These are phyloP conservation scores for Adansonia rubrostipa DNA, from an alignment of 441 rosid species.

Conservation along the genomic window DNA sequence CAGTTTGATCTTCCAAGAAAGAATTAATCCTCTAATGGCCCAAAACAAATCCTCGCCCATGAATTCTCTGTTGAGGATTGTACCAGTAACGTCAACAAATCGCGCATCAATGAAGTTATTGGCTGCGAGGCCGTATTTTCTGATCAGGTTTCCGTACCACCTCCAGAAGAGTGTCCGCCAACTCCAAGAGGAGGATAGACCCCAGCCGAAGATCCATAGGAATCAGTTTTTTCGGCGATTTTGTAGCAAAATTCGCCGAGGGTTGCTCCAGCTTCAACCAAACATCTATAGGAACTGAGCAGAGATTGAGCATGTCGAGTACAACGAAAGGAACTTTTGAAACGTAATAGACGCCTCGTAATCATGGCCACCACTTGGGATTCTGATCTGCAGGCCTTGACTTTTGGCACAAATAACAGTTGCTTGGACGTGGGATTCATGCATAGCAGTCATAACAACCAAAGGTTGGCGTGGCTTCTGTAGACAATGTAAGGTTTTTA, in stretches of 20 bases:
- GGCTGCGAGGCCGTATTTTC: neutral
- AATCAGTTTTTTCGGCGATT: neutral
- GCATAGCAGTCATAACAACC: neutral
- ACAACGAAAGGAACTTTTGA: conserved; percentile 9
- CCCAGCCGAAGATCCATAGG: conserved; percentile 12
- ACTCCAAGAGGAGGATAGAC: conserved; percentile 3
- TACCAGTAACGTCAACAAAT: neutral
- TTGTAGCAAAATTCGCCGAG: neutral
- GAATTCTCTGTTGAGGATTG: conserved; percentile 11
- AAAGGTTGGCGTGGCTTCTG: neutral
- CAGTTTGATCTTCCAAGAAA: conserved; percentile 51
- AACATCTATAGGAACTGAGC: neutral
- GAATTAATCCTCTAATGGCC: conserved; percentile 28
- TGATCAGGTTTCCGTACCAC: conserved; percentile 20
- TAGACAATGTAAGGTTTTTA: neutral
- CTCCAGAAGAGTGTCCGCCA: conserved; percentile 8
- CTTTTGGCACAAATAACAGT: conserved; percentile 7
- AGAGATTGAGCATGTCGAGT: conserved; percentile 20
- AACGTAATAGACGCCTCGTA: conserved; percentile 2
- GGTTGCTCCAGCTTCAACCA: neutral
- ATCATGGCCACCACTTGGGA: conserved; percentile 19
- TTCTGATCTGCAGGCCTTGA: conserved; percentile 9
- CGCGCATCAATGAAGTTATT: conserved; percentile 4
- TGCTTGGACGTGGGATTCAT: conserved; percentile 24
- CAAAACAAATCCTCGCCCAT: conserved; percentile 26